Percentiles rank a stretch among this genome's conserved stretches.
Evolutionary conservation across 208 protist species (phyloP).

Genomic region (Wallacemonas rigidus): DNA sequence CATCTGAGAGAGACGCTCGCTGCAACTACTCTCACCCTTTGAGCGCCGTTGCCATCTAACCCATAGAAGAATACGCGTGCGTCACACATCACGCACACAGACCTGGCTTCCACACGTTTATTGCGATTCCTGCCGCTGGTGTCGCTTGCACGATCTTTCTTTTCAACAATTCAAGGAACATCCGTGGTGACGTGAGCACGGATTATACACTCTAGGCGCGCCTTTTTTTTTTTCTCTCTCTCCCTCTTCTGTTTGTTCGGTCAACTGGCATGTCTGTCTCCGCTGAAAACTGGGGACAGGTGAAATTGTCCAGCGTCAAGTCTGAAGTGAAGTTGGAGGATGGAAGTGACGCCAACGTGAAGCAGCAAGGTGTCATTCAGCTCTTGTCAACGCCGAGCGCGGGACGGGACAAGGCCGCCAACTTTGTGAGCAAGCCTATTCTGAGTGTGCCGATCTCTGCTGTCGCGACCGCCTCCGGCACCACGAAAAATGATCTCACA

Average conservation of each 20-base stretch:
- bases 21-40: no score
- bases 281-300: constrained; percentile 83
- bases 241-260: neutral
- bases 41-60: no score
- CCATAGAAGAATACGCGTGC: no score
- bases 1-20: no score
- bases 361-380: constrained; percentile 27
- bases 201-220: no score
- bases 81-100: no score
- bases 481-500: constrained; percentile 83
- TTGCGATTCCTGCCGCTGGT: no score
- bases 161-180: no score
- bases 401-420: constrained; percentile 46
- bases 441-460: constrained; percentile 68
- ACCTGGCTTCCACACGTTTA: no score
- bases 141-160: no score
- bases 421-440: constrained; percentile 53
- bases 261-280: constrained; percentile 28
- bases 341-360: constrained; percentile 15
- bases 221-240: constrained; percentile 8
- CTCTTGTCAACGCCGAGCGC: constrained; percentile 62
- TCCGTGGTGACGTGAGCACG: no score
- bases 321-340: constrained; percentile 34
- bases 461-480: constrained; percentile 66
- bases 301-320: constrained; percentile 41